Base-by-base conservation (phyloP, 2,329 filamentous ascomycete genomes). In the Drechmeria coniospora region DNA sequence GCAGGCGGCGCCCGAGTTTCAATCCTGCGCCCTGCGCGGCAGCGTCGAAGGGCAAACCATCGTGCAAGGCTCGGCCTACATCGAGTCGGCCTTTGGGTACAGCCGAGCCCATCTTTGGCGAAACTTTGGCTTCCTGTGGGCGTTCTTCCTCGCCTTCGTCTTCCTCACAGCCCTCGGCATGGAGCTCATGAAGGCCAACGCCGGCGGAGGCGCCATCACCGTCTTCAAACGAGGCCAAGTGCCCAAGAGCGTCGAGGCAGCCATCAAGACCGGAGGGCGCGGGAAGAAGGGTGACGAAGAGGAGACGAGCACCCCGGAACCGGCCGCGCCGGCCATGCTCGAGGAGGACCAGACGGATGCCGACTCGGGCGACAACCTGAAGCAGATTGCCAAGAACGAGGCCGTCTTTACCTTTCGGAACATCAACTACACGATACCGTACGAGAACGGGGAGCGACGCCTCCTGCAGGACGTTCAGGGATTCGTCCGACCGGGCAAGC, bases 401-500 rank as follows among this genome's bases (percentile, higher is more conserved):
- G 61, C 61, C 0, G 54, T 70, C 3, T 64, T 74, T 28, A 70
- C 67, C 0, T 65, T 65, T 31, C 54, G 56, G 35, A 48, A 64
- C 23, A 52, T 68, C 31, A 59, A 61, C 27, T 68, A 67, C 34
- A 61, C 51, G 0, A 60, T 63, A 2, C 57, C 57, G 8, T 54
- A 51, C 34, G 79, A 82, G 42, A 61, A 63, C 3, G 69, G 80
- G 27, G 54, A 66, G n/a, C 65, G 78, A 13, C 68, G 73, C 26
- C 66, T 90, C 29, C 56, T 90, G 13, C 69, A 84, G 33, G 65
- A 83, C 34, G 75, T 87, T 1, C 74, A 86, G 40, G 81, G 81
- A n/a, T 87, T 76, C 62, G 79, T 90, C 23, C 79, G 81, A 34
- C 81, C 82, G 1, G 81, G 81, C 18, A 84, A 78, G 28, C 53